Evolutionary conservation across 1,139 yeast genomes (phyloP), one percentile per base, ranked within the genome.

Genomic region (Arxiozyma slooffiae): DNA sequence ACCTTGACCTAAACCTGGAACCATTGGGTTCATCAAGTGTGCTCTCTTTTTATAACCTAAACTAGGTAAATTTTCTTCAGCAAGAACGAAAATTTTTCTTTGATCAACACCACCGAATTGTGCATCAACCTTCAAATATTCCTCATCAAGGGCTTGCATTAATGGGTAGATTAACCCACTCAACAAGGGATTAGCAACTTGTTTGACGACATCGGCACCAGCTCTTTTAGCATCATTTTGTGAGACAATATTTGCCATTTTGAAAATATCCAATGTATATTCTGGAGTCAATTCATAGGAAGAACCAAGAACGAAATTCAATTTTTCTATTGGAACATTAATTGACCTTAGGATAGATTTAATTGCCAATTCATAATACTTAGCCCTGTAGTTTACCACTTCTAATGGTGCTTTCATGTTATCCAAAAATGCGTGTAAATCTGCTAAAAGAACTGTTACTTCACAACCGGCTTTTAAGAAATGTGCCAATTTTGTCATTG

Each of bases 51-150:
- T 87, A 82, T 90, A 92, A 40, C 97, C 97, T 52, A 94, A 65
- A 48, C 81, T 67, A 48, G 82, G 92, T 65, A 94, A 79, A 71
- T 86, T 84, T 72, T 94, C 98, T 71, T 94, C 98, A 7, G 98
- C 98, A 54, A 94, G 78, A 41, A 90, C 97, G 62, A 94, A 94
- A 64, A 94, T 94, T 74, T 94, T 94, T 71, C 99, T 82, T 74
- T 94, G 99, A 69, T 94, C 99, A 50, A 92, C 95, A 68, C 99
- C 99, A 57, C 99, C 99, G 64, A 94, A 90, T 72, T 94, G 98
- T 21, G 81, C 96, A 69, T 94, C 99, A 39, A 82, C 90, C 37
- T 75, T 85, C 64, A 94, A 79, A 69, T 84, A 83, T 64, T 94
- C 85, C 71, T 94, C 99, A 69, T 94, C 99, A 55, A 94, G 78